phyloP scores from a whole-genome alignment of 2,329 filamentous ascomycete genomes.

The Basipetospora chlamydospora region DNA sequence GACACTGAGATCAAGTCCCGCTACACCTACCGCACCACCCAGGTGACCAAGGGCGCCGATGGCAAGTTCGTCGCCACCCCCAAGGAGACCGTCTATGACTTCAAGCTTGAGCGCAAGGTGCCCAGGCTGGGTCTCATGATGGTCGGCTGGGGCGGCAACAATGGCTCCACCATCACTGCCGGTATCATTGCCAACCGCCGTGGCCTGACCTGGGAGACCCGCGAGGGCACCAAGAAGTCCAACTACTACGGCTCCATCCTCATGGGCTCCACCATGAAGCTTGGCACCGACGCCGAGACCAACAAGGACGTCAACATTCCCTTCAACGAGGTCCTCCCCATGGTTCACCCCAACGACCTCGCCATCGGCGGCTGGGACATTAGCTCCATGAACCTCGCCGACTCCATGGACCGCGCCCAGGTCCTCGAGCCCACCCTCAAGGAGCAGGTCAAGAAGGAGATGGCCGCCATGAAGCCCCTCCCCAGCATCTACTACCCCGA shows the following conservation, averaged over 20 bases:
- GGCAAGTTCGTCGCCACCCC: conserved; percentile 75
- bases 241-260: conserved; percentile 98
- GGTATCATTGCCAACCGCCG: conserved; percentile 93
- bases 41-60: conserved; percentile 53
- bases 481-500: conserved; percentile 97
- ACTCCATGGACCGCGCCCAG: conserved; percentile 88
- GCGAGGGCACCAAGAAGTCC: conserved; percentile 67
- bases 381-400: conserved; percentile 73
- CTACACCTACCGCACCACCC: conserved; percentile 93
- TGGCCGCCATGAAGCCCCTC: conserved; percentile 75
- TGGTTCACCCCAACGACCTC: conserved; percentile 94
- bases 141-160: conserved; percentile 96
- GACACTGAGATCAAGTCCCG: conserved; percentile 78
- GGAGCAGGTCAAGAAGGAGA: conserved; percentile 78
- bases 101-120: conserved; percentile 90
- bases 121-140: conserved; percentile 95
- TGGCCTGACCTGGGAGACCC: conserved; percentile 79
- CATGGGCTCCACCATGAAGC: conserved; percentile 95
- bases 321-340: conserved; percentile 84
- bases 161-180: conserved; percentile 91
- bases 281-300: conserved; percentile 74
- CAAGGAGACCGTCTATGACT: conserved; percentile 83
- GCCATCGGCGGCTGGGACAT: conserved; percentile 97
- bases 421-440: conserved; percentile 95
- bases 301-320: conserved; percentile 88